Base-by-base conservation (phyloP, 257 asterid species). In the Solanum rostratum region DNA sequence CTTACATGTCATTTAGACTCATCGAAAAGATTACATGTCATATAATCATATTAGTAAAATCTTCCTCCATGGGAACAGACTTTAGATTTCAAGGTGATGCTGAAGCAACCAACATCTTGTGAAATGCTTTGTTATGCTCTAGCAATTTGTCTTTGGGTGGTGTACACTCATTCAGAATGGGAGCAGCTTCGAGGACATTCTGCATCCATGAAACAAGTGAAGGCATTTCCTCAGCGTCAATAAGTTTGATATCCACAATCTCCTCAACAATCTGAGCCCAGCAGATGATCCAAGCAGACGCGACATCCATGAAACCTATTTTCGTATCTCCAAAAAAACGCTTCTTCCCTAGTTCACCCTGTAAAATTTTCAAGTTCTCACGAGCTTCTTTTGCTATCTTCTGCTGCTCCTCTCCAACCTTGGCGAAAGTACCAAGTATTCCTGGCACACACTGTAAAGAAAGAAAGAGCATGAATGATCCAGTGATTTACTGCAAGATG, bases 151-250 rank as follows among this genome's bases (percentile, higher is more conserved):
- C 80, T 46, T 46, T 19, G 20, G 86, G 69, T 2, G 87, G 87
- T 29, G 87, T 62, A 33, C 87, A 84, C 54, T 86, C 89, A 78
- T 82, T 66, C 57, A 88, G 43, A 13, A 66, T 13, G 14, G 90
- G 89, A 69, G 65, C 82, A 82, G 55, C 79, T 88, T 88, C 89
- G 60, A 88, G 89, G 57, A 84, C 84, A 12, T 78, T 33, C 12
- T 85, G 12, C 33, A 81, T 68, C 91, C 88, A 88, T 55, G 84
- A 84, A 60, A 69, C 49, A 29, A 86, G 88, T 57, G 55, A 71
- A 43, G 90, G 85, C 90, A 86, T 86, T 52, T 62, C 84, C 70
- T 86, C 89, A 24, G 85, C 85, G 60, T 84, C 88, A 7, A 88
- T 45, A 45, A 86, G 86, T 84, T 84, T 65, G 43, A 81, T 30